phyloP scores from a whole-genome alignment of 768 basidiomycete genomes.

The Termitomyces sp. region DNA sequence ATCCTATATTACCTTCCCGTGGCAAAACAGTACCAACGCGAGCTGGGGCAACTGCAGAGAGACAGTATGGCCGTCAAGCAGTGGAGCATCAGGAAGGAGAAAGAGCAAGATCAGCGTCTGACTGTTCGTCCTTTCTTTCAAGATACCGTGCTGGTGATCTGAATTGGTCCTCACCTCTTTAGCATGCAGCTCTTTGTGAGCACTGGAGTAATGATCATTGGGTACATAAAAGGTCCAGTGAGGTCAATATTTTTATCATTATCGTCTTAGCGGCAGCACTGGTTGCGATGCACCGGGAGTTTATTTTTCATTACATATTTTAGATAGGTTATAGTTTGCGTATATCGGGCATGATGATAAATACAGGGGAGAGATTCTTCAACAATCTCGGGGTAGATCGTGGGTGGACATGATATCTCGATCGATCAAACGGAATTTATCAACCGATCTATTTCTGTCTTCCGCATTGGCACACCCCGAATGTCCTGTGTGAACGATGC shows the following conservation, averaged over 20 bases:
- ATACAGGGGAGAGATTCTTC: neutral
- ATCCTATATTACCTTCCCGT: conserved; percentile 22
- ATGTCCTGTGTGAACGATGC: neutral
- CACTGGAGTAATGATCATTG: conserved; percentile 26
- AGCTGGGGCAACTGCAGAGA: conserved; percentile 18
- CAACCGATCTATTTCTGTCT: neutral
- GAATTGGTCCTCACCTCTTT: neutral
- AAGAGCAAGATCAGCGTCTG: conserved; percentile 18
- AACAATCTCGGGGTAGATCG: neutral
- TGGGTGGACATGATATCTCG: neutral
- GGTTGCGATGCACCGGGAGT: conserved; percentile 1
- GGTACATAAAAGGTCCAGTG: conserved; percentile 16
- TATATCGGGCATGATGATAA: neutral
- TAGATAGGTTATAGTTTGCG: neutral
- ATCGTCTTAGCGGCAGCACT: conserved; percentile 1
- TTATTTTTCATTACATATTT: neutral
- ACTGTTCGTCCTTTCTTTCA: conserved; percentile 13
- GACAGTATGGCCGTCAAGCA: conserved; percentile 11
- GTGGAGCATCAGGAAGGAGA: conserved; percentile 23
- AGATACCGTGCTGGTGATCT: neutral
- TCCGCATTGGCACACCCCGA: neutral
- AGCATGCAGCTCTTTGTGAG: conserved; percentile 30
- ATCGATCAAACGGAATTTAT: conserved; percentile 8
- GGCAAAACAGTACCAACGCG: conserved; percentile 19
- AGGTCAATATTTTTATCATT: conserved; percentile 10